A percentile compares a stretch with the other conserved stretches of the same genome.
These are phyloP conservation scores for Macrolepiota fuliginosa DNA, from an alignment of 768 basidiomycete species.

Conservation along the genomic window DNA sequence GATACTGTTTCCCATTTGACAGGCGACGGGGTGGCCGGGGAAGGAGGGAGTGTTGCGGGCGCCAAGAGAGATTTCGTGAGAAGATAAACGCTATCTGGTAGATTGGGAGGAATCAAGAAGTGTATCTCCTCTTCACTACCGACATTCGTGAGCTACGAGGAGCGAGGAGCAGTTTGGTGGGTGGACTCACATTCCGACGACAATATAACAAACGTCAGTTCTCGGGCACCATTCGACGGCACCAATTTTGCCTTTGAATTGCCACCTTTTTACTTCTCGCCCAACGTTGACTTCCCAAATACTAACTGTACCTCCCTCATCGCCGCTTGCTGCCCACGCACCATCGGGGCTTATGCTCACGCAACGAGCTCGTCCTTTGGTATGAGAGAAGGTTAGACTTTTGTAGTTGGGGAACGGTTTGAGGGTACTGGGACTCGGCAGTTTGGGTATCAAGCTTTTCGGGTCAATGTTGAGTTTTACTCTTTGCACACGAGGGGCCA, in stretches of 20 bases:
- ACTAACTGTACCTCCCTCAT: slow-evolving; percentile 82
- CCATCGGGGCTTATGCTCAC: slow-evolving; percentile 85
- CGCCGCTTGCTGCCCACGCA: slow-evolving; percentile 88
- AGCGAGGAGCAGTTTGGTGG: slow-evolving; percentile 3
- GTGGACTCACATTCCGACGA: slow-evolving; percentile 69
- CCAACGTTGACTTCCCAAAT: slow-evolving; percentile 94
- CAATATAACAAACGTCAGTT: slow-evolving; percentile 75
- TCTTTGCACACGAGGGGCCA: slow-evolving; percentile 89
- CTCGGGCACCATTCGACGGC: slow-evolving; percentile 94
- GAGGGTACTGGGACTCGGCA: slow-evolving; percentile 88
- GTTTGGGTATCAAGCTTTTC: slow-evolving; percentile 85
- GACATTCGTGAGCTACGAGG: slow-evolving; percentile 15
- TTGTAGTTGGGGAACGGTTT: slow-evolving; percentile 92
- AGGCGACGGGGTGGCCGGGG: slow-evolving; percentile 53
- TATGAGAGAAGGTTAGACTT: slow-evolving; percentile 69
- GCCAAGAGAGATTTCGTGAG: slow-evolving; percentile 60
- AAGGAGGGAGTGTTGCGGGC: slow-evolving; percentile 61
- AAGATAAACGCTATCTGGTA: slow-evolving; percentile 55
- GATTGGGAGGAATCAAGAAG: slow-evolving; percentile 78
- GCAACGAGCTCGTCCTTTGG: slow-evolving; percentile 66
- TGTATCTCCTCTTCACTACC: slow-evolving; percentile 76
- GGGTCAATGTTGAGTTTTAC: slow-evolving; percentile 91
- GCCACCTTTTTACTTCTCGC: slow-evolving; percentile 84
- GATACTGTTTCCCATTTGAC: slow-evolving; percentile 67
- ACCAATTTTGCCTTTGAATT: slow-evolving; percentile 75